Conservation (phyloP, 75 land plant species). For the Picea sitchensis region DNA sequence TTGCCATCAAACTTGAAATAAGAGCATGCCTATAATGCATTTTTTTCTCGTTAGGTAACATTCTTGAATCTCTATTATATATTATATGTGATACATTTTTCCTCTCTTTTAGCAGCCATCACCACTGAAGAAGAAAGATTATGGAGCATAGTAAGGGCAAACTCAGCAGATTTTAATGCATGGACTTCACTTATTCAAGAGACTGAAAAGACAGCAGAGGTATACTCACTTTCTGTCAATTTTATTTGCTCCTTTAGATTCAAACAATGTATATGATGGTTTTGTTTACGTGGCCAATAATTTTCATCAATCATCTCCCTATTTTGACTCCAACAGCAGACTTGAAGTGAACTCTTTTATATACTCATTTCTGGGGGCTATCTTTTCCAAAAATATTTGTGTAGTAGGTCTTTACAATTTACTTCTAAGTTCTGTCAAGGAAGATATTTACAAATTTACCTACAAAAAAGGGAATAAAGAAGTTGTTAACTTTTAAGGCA, state of each 20-base stretch:
- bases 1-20: neutral
- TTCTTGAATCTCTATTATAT: neutral
- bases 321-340: no score
- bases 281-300: no score
- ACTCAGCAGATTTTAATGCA: slow-evolving; percentile 86
- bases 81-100: neutral
- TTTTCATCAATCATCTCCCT: no score
- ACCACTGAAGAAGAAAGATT: slow-evolving; percentile 84
- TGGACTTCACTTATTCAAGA: slow-evolving; percentile 95
- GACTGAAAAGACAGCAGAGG: slow-evolving; percentile 78
- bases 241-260: neutral
- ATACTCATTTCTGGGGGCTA: neutral
- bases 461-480: no score
- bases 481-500: no score
- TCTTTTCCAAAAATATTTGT: neutral
- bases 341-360: no score
- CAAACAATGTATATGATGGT: no score
- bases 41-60: neutral
- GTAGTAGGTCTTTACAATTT: neutral
- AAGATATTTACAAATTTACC: no score
- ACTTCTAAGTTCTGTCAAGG: no score
- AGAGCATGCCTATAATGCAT: neutral
- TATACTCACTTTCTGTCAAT: slow-evolving; percentile 1
- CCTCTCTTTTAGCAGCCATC: slow-evolving; percentile 20
- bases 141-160: slow-evolving; percentile 79